Conservation (phyloP, 208 protist species). For the Leishmania major region DNA sequence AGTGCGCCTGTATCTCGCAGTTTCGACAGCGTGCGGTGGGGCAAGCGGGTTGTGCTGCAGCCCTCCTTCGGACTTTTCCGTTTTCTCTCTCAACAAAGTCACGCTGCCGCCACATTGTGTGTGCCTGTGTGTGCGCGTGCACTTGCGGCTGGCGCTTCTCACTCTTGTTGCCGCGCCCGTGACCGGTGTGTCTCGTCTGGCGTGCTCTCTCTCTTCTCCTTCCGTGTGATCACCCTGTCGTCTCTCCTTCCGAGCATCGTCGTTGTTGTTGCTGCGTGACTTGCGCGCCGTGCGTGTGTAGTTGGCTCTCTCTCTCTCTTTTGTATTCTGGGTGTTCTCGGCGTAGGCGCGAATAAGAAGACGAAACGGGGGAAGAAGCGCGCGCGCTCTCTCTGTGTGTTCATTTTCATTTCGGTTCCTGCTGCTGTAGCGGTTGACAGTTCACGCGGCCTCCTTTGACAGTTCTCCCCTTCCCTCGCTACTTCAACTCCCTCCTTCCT, state of each 20-base stretch:
- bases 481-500: background rate
- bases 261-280: background rate
- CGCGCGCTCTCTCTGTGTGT: background rate
- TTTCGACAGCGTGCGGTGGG: background rate
- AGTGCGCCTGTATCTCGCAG: background rate
- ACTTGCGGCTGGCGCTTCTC: background rate
- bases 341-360: background rate
- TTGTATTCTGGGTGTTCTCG: background rate
- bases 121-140: background rate
- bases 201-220: background rate
- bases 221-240: background rate
- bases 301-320: background rate
- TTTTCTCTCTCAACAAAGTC: background rate
- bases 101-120: background rate
- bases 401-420: background rate
- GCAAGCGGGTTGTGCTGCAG: background rate
- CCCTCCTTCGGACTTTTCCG: background rate
- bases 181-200: background rate
- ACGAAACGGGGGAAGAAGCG: background rate
- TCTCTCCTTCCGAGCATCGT: constrained; percentile 4
- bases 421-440: constrained; percentile 14
- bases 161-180: background rate
- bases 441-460: background rate
- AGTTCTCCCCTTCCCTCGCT: background rate
- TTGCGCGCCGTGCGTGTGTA: background rate